phyloP scores from a whole-genome alignment of 345 rosid species.

The Ceriops tagal region DNA sequence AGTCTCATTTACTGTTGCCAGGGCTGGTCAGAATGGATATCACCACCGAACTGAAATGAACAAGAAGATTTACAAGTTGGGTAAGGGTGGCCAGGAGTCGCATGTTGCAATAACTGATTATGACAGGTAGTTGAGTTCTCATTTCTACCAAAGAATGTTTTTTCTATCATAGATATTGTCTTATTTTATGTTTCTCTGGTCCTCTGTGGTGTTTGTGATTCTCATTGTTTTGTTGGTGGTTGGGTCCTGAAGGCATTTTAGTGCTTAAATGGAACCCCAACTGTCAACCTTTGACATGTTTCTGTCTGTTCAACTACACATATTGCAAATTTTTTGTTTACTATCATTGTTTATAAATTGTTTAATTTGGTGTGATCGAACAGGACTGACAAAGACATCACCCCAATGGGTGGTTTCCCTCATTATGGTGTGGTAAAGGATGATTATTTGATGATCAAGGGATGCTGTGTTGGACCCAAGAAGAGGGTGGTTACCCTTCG shows the following conservation, averaged over 20 bases:
- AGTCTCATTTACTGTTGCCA: constrained; percentile 87
- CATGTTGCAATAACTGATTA: constrained; percentile 70
- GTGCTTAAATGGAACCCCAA: too few relatives aligned
- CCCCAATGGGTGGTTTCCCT: constrained; percentile 82
- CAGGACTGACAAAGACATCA: constrained; percentile 81
- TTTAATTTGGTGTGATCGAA: background rate
- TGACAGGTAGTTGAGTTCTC: constrained; percentile 45
- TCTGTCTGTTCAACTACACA: too few relatives aligned
- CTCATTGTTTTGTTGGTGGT: too few relatives aligned
- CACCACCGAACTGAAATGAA: constrained; percentile 91
- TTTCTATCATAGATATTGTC: too few relatives aligned
- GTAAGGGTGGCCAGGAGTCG: constrained; percentile 59
- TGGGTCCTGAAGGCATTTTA: too few relatives aligned
- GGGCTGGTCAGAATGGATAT: constrained; percentile 97
- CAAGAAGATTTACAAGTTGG: constrained; percentile 78
- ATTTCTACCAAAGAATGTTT: too few relatives aligned
- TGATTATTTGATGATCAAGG: constrained; percentile 75
- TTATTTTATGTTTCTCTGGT: too few relatives aligned
- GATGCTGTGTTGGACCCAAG: constrained; percentile 84
- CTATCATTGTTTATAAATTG: too few relatives aligned
- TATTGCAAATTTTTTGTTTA: too few relatives aligned
- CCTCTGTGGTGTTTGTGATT: too few relatives aligned
- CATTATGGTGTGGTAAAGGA: constrained; percentile 78
- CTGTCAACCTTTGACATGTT: too few relatives aligned
- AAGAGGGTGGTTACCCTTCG: constrained; percentile 85